phyloP scores from a whole-genome alignment of 306 rosid genomes.

The Potentilla sterilis region DNA sequence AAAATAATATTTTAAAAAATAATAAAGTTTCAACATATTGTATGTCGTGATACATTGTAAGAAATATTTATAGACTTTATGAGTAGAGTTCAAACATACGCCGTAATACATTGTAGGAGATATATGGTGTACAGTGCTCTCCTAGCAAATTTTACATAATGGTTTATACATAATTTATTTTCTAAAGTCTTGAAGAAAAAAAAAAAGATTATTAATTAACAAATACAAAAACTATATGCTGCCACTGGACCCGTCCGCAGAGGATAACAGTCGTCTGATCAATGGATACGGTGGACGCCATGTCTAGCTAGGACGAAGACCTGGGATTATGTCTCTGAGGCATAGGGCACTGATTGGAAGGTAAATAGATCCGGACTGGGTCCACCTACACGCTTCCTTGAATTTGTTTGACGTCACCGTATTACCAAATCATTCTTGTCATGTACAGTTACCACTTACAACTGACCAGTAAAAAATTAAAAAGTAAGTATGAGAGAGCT shows the following conservation, averaged over 20 bases:
- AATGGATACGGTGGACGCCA: constrained; percentile 5
- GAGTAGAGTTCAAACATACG: no score
- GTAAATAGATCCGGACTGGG: not conserved
- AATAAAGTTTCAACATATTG: no score
- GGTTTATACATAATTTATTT: no score
- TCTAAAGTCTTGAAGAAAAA: no score
- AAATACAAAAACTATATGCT: no score
- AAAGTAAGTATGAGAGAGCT: not conserved
- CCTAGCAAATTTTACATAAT: no score
- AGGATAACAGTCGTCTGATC: not conserved
- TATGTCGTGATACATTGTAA: no score
- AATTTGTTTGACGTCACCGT: not conserved
- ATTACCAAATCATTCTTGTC: not conserved
- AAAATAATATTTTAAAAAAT: no score
- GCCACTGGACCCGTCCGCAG: not conserved
- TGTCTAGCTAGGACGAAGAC: not conserved
- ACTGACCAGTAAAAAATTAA: not conserved
- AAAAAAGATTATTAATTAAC: no score
- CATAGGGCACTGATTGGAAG: not conserved
- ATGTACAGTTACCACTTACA: not conserved
- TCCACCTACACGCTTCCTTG: not conserved
- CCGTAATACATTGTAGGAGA: no score
- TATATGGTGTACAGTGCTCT: no score
- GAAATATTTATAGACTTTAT: no score
- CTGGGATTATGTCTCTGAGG: not conserved